These are phyloP conservation scores for Penicillium digitatum DNA, from an alignment of 2,329 filamentous ascomycete genomes.

Conservation along the genomic window DNA sequence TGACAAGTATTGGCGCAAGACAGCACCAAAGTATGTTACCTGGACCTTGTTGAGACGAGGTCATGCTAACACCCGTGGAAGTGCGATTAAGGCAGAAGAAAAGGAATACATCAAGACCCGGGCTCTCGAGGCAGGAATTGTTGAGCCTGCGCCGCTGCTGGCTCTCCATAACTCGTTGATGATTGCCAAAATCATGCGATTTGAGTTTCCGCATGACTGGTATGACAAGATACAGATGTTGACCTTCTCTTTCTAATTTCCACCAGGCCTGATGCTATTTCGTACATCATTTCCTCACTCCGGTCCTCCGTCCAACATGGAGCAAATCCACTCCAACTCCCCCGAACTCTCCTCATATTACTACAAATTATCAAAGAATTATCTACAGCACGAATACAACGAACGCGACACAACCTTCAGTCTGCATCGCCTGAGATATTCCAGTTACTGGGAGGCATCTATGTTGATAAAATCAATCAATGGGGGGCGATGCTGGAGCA, in stretches of 20 bases:
- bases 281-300: slow-evolving; percentile 58
- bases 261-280: slow-evolving; percentile 47
- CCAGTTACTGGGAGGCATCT: slow-evolving; percentile 73
- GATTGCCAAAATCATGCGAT: slow-evolving; percentile 79
- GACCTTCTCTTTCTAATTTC: slow-evolving; percentile 7
- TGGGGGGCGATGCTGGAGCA: slow-evolving; percentile 64
- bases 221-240: slow-evolving; percentile 21
- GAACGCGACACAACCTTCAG: slow-evolving; percentile 72
- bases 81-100: slow-evolving; percentile 63
- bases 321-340: slow-evolving; percentile 62
- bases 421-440: slow-evolving; percentile 77
- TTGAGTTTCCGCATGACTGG: slow-evolving; percentile 89
- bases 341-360: slow-evolving; percentile 69
- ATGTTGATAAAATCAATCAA: slow-evolving; percentile 64
- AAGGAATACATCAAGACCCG: slow-evolving; percentile 71
- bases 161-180: slow-evolving; percentile 86
- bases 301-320: slow-evolving; percentile 52
- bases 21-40: slow-evolving; percentile 59
- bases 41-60: not conserved
- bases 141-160: slow-evolving; percentile 70
- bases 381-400: slow-evolving; percentile 70
- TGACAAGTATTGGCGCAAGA: slow-evolving; percentile 87
- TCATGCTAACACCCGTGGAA: slow-evolving; percentile 30
- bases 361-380: slow-evolving; percentile 89
- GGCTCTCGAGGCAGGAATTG: slow-evolving; percentile 70